These are phyloP conservation scores for Lipomyces anomalus DNA, from an alignment of 805 yeast genomes.

Conservation along the genomic window DNA sequence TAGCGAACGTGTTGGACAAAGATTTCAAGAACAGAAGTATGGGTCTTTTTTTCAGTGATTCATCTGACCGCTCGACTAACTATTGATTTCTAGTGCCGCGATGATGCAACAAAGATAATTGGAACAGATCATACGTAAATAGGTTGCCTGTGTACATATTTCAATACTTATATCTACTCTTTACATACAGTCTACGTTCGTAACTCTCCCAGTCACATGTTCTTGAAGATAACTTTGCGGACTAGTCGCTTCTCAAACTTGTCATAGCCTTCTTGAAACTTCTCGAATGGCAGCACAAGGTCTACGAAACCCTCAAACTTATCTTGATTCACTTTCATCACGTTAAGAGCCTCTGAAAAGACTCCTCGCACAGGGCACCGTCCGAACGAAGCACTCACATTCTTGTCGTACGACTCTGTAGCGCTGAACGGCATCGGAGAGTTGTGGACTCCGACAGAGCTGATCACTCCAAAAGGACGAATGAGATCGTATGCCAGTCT, in stretches of 20 bases:
- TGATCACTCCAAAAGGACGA: slow-evolving; percentile 53
- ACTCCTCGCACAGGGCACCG: slow-evolving; percentile 58
- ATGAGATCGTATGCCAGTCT: slow-evolving; percentile 48
- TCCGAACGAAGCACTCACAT: slow-evolving; percentile 54
- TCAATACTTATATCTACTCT: too few species aligned
- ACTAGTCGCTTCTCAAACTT: slow-evolving; percentile 50
- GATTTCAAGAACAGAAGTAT: slow-evolving; percentile 96
- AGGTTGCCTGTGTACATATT: too few species aligned
- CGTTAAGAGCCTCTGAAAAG: slow-evolving; percentile 46
- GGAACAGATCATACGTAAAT: too few species aligned
- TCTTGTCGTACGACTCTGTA: slow-evolving; percentile 52
- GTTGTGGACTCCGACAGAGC: slow-evolving; percentile 52
- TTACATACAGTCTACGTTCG: background rate
- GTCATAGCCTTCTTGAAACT: slow-evolving; percentile 44
- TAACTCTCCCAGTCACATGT: too few species aligned
- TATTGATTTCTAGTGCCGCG: background rate
- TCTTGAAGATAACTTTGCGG: slow-evolving; percentile 47
- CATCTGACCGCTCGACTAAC: background rate
- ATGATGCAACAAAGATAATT: background rate
- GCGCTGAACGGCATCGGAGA: slow-evolving; percentile 49
- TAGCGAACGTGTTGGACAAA: slow-evolving; percentile 95
- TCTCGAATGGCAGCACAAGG: slow-evolving; percentile 40
- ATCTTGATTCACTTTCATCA: slow-evolving; percentile 42
- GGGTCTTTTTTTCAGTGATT: slow-evolving; percentile 3
- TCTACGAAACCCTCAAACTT: slow-evolving; percentile 52